Base-by-base conservation (phyloP, 2,329 filamentous ascomycete genomes). In the Cladosporium halotolerans region DNA sequence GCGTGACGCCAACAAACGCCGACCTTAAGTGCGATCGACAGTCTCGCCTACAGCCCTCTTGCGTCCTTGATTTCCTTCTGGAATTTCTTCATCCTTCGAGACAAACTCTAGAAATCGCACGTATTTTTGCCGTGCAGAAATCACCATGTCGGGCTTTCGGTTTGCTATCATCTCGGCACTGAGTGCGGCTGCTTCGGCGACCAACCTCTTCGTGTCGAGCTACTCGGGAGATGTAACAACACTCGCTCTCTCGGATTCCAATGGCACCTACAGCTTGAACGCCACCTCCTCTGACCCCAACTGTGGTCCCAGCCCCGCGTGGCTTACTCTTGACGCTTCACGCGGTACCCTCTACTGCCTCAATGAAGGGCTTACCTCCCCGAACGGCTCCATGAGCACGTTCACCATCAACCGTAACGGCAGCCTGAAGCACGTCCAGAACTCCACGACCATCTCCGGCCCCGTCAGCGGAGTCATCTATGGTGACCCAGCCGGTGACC, bases 221-320 rank as follows among this genome's bases (percentile, higher is more conserved):
- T 78, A 76, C 63, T 66, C 60, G 47, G 76, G 76, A 44, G 68
- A 66, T n/a, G 59, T 78, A 44, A 68, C 70, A 8, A 72, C 70
- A 1, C 62, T 77, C 53, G 63, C 66, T 2, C 61, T 73, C 39
- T 65, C 58, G 13, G 62, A 64, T 16, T 55, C 38, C 47, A 56
- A 63, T 36, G 63, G 62, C 33, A 58, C 52, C n/a, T 68, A 69
- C 57, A 62, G 62, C 52, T 73, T 83, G 55, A 66, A 71, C 59
- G 62, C 67, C 16, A 66, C 77, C 14, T 72, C 73, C 48, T 73
- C 72, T 18, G 72, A 70, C 48, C 71, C 69, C 4, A 69, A 70
- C 33, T 85, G 82, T 66, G 78, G 73, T 9, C 67, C 71, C 2
- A 78, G 76, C 55, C 79, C 83, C 4, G 78, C 80, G 9, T 86